Conservation (phyloP, 495 filamentous ascomycete species). For the Xylaria longipes region DNA sequence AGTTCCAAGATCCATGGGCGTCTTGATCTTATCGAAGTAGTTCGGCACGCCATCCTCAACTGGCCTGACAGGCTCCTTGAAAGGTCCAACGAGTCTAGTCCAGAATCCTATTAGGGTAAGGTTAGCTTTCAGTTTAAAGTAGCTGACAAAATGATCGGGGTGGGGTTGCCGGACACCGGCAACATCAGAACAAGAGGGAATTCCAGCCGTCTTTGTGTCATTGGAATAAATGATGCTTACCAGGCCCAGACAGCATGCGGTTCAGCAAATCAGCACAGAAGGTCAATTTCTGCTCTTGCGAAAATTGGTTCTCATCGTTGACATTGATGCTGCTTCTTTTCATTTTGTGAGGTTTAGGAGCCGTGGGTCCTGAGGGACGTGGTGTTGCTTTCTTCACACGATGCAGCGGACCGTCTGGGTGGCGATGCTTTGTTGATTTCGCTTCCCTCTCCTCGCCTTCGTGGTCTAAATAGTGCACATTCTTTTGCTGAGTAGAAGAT, state of each 20-base stretch:
- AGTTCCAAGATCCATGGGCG: slow-evolving; percentile 57
- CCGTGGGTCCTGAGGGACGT: slow-evolving; percentile 34
- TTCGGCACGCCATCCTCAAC: slow-evolving; percentile 53
- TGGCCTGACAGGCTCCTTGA: slow-evolving; percentile 55
- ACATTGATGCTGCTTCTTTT: slow-evolving; percentile 36
- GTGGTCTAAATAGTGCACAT: slow-evolving; percentile 45
- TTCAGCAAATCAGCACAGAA: slow-evolving; percentile 58
- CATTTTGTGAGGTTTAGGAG: slow-evolving; percentile 39
- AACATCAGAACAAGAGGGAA: not conserved
- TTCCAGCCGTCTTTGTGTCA: not conserved
- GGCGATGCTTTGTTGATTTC: slow-evolving; percentile 46
- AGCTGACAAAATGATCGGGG: not conserved
- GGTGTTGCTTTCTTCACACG: slow-evolving; percentile 38
- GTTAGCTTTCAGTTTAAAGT: slow-evolving; percentile 20
- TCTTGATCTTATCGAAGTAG: slow-evolving; percentile 54
- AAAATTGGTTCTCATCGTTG: slow-evolving; percentile 37
- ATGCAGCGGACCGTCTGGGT: slow-evolving; percentile 41
- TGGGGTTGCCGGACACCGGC: not conserved
- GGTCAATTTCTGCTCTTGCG: slow-evolving; percentile 53
- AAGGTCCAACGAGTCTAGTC: slow-evolving; percentile 63
- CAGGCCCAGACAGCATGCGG: slow-evolving; percentile 61
- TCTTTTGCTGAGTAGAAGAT: slow-evolving; percentile 38
- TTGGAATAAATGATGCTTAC: slow-evolving; percentile 37
- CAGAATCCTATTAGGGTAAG: slow-evolving; percentile 52
- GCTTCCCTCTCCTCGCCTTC: slow-evolving; percentile 40